Base-by-base conservation (phyloP, 2,329 filamentous ascomycete species). In the Aaosphaeria pasadenensis region DNA sequence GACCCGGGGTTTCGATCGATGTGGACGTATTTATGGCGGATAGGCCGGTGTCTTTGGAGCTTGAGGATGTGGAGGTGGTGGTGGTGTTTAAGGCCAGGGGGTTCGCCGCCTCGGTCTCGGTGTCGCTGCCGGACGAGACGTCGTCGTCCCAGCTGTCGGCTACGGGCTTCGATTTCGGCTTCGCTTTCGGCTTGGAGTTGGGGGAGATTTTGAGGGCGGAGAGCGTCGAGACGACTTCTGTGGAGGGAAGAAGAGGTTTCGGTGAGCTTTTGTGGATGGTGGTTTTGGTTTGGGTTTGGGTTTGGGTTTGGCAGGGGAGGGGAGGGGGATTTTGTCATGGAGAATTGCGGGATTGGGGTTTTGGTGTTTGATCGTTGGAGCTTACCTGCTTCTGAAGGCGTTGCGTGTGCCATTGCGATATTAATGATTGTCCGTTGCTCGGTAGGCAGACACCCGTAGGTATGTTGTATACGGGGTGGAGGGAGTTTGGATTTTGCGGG, bases 81-180 rank as follows among this genome's bases (percentile, higher is more conserved):
- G 54, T 39, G 52, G 69, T 57, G 42, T 47, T 69, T 24, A 24
- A 24, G 17, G 2, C 17, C 2, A 3, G 17, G 50, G 58, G 46
- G 48, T 58, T 50, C 52, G 33, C 28, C 31, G 54, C 35, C 53
- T 69, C 57, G 42, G 65, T 61, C 47, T 69, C 61, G 39, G 66
- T 66, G 46, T 66, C 63, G 36, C 31, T 39, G 46, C 43, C 46
- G 4, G 60, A 65, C 42, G 75, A 70, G 31, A 79, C 77, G 47
- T 88, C 88, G 59, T 94, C 86, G 71, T 91, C 87, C 88, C 88
- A 91, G 39, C 85, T 89, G 54, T 91, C 88, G 45, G 79, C 81
- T 17, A 87, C 74, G 13, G 71, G 60, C 36, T 57, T 58, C 48
- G 61, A 60, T 54, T 72, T 72, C 36, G 57, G 59, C 42, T 61